phyloP scores from a whole-genome alignment of 257 asterid genomes.

The Hygrophila difformis region DNA sequence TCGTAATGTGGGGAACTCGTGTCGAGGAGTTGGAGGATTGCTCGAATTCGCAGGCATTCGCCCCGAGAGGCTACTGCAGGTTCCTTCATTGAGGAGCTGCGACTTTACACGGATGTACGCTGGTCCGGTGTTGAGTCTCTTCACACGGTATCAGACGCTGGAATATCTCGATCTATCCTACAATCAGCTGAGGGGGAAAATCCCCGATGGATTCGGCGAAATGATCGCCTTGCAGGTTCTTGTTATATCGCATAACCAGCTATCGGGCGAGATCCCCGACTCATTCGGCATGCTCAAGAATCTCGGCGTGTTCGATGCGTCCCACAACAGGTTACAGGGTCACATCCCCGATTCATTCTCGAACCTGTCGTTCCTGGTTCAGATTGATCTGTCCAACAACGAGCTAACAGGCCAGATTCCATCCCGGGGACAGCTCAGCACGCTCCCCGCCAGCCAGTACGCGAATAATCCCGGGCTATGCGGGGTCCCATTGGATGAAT shows the following conservation, averaged over 20 bases:
- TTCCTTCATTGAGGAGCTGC: slow-evolving; percentile 71
- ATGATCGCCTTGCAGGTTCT: slow-evolving; percentile 91
- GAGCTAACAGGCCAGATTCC: slow-evolving; percentile 92
- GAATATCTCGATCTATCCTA: slow-evolving; percentile 93
- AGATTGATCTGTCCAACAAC: slow-evolving; percentile 75
- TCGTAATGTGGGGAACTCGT: slow-evolving; percentile 75
- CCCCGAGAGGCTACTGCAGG: slow-evolving; percentile 67
- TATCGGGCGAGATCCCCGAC: slow-evolving; percentile 82
- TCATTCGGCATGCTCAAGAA: slow-evolving; percentile 74
- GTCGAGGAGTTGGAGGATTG: slow-evolving; percentile 91
- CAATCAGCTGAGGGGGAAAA: slow-evolving; percentile 75
- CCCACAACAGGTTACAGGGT: slow-evolving; percentile 81
- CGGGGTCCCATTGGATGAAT: slow-evolving; percentile 74
- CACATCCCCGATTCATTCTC: slow-evolving; percentile 82
- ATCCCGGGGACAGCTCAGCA: slow-evolving; percentile 78
- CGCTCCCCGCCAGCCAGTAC: slow-evolving; percentile 83
- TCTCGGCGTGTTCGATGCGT: slow-evolving; percentile 88
- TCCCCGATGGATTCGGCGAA: slow-evolving; percentile 79
- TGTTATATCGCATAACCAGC: slow-evolving; percentile 65
- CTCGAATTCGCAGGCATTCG: slow-evolving; percentile 85
- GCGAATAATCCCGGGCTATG: slow-evolving; percentile 86
- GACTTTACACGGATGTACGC: slow-evolving; percentile 80
- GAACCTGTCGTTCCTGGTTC: slow-evolving; percentile 70
- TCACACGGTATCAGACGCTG: slow-evolving; percentile 71
- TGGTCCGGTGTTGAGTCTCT: slow-evolving; percentile 75